Percentiles rank a stretch among this genome's conserved stretches.
Evolutionary conservation across 2,329 filamentous ascomycete species (phyloP).

Genomic region (Fusarium pilosicola): DNA sequence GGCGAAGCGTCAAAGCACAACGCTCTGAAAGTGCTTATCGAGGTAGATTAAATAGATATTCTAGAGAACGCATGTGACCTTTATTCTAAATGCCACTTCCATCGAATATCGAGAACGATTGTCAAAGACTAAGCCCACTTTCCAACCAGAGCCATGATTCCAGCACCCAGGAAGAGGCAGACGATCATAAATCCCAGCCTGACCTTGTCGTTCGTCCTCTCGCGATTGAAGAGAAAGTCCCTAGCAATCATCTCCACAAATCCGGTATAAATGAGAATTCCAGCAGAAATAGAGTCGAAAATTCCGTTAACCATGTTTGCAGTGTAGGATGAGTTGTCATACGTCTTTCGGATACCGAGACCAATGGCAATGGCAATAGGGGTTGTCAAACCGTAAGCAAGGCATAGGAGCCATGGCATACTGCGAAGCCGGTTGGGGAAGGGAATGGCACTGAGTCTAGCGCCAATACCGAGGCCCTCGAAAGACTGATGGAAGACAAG

Average conservation of each 20-base stretch:
- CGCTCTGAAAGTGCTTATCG: constrained; percentile 34
- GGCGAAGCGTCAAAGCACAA: constrained; percentile 30
- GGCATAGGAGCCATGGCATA: not conserved
- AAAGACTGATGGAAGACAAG: not conserved
- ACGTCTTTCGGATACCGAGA: not conserved
- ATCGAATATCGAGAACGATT: rapidly evolving
- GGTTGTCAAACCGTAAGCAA: not conserved
- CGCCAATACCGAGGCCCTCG: not conserved
- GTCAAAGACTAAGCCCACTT: not conserved
- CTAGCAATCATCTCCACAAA: not conserved
- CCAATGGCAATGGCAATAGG: not conserved
- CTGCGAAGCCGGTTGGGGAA: not conserved
- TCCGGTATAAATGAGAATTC: not conserved
- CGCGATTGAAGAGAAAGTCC: not conserved
- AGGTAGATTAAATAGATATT: constrained; percentile 17
- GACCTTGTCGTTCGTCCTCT: not conserved
- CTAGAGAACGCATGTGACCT: not conserved
- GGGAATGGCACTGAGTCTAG: not conserved
- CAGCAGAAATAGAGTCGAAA: not conserved
- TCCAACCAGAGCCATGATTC: not conserved
- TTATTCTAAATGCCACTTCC: not conserved
- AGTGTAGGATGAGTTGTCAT: not conserved
- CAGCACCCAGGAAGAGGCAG: not conserved
- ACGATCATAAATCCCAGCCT: not conserved
- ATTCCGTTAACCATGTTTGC: not conserved